Base-by-base conservation (phyloP, 1,139 yeast species). In the Arxiozyma heterogenica region DNA sequence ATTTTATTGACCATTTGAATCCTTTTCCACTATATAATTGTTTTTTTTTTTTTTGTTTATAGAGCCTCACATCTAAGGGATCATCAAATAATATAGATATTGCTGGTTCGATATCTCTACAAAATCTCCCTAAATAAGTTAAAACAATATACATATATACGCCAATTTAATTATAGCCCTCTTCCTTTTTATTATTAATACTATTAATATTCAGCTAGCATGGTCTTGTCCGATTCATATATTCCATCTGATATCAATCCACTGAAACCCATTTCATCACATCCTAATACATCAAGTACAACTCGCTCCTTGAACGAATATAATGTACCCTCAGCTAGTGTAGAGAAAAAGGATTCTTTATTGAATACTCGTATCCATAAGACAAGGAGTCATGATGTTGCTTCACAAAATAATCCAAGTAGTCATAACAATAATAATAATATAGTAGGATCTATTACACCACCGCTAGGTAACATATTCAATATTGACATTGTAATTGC, bases 401-500 rank as follows among this genome's bases (percentile, higher is more conserved):
- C 12, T 34, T 15, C n/a, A 12, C 39, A 34, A 6, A 34, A 12
- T 34, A 34, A 34, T 34, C 6, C 6, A 34, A 34, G 38, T 46
- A 15, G 7, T 9, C 42, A 38, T 15, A 46, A 18, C n/a, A 43
- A 41, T 22, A n/a, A 47, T 12, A 41, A 25, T 17, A 51, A 27
- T 20, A 44, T 7, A 27, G 21, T 23, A 15, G 20, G 18, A 2
- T 30, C 51, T 30, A 34, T 22, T 15, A 11, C 38, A 42, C 39
- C 39, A 34, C 17, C n/a, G 15, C 39, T 12, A 4, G 39, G 34
- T n/a, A 44, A 50, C n/a, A 46, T 54, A 6, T 50, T 55, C 70
- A 82, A 53, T 1, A 54, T 64, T 23, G 70, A 64, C 46, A 57
- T 64, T 5, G 71, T 65, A 21, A 61, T 65, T 6, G 69, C 67